A percentile compares a stretch with the other conserved stretches of the same genome.
phyloP scores from a whole-genome alignment of 352 stramenopile species.

The Pythium pyrilobum region DNA sequence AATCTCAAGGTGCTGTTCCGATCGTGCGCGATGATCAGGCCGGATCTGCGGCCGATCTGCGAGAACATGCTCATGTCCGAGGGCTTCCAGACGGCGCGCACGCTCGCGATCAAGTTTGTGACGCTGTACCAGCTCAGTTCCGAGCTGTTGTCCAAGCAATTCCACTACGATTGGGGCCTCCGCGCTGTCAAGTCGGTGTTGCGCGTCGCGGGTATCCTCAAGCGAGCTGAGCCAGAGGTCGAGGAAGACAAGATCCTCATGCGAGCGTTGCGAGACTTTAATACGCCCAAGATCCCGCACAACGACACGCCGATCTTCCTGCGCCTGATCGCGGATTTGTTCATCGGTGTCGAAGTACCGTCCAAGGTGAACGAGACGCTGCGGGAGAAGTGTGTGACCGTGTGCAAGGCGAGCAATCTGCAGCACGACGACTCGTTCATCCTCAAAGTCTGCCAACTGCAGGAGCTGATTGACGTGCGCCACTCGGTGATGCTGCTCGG shows the following conservation, averaged over 20 bases:
- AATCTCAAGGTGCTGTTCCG: constrained; percentile 92
- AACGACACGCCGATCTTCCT: constrained; percentile 88
- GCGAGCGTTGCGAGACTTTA: constrained; percentile 82
- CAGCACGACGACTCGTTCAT: constrained; percentile 86
- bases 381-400: constrained; percentile 88
- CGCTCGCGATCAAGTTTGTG: constrained; percentile 91
- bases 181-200: constrained; percentile 87
- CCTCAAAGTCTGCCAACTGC: constrained; percentile 82
- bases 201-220: constrained; percentile 81
- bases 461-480: constrained; percentile 85
- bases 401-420: constrained; percentile 87
- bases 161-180: constrained; percentile 91
- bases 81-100: constrained; percentile 83
- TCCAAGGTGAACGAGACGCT: constrained; percentile 92
- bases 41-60: constrained; percentile 89
- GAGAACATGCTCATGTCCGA: constrained; percentile 91
- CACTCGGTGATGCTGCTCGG: constrained; percentile 87
- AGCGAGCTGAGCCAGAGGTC: constrained; percentile 72
- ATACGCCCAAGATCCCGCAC: constrained; percentile 85
- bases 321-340: constrained; percentile 81
- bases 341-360: constrained; percentile 92
- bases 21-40: constrained; percentile 93
- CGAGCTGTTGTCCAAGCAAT: constrained; percentile 86
- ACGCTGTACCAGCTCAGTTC: constrained; percentile 85
- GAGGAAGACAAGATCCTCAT: constrained; percentile 88